Evolutionary conservation across 129 eudicot genomes (phyloP), one percentile per base, ranked within the genome.

Genomic region (Smallanthus sonchifolius): DNA sequence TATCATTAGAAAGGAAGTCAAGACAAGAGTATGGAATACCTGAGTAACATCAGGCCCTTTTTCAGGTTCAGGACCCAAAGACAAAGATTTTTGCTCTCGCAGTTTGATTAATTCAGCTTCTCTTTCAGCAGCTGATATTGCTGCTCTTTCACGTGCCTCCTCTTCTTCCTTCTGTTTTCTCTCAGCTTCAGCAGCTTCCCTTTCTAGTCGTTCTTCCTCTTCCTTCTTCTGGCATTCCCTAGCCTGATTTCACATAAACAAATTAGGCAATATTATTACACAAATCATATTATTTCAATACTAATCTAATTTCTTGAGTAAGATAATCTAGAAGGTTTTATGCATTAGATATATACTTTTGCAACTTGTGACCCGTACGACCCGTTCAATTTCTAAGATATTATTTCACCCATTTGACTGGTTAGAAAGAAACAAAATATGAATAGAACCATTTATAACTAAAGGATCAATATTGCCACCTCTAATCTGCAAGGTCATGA

Each of bases 101-200:
- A 89, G 65, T 61, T 89, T 89, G 39, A 86, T 86, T 69, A 88
- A 78, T 42, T 84, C 88, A 76, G 94, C 99, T 83, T 90, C 91
- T 86, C 80, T 94, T 82, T 94, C 97, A 61, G 93, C 98, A 79
- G 97, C 99, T 85, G 91, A 97, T 56, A 67, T 82, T n/a, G 84
- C 91, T 67, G 85, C 93, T 88, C 88, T 82, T 83, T 90, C 96
- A 78, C 85, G 91, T 43, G 96, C 96, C 68, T 87, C 97, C 65
- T 91, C 99, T 81, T 95, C 99, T 76, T 91, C 97, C 82, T 84
- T 85, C 32, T 72, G 83, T 55, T 84, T 91, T 86, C 87, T 86
- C 83, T 88, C 99, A 71, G 91, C 94, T 84, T 95, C 99, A 81
- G 90, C 92, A 74, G 91, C 92, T 85, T 95, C 97, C 70, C 92